Conservation (phyloP, 164 flowering plant genomes). For the Liquidambar formosana region DNA sequence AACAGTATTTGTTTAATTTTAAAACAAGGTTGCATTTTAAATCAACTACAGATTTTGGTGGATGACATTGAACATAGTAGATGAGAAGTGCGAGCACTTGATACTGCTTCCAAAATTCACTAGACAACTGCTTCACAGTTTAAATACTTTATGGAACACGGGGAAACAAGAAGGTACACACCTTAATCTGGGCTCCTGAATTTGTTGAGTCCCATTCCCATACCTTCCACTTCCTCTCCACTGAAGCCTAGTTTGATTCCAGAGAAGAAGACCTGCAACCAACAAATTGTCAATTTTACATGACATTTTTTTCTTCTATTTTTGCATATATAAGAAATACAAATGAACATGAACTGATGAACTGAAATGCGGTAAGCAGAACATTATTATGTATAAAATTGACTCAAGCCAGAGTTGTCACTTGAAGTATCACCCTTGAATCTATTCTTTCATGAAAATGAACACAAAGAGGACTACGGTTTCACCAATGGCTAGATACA, state of each 20-base stretch:
- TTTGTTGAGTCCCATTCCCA: slow-evolving; percentile 25
- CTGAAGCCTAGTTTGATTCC: slow-evolving; percentile 67
- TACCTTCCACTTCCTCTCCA: slow-evolving; percentile 53
- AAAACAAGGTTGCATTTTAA: neutral
- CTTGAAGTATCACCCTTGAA: too few relatives aligned
- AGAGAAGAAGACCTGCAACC: slow-evolving; percentile 57
- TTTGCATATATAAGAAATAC: neutral
- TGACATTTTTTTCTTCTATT: neutral
- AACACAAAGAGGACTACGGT: neutral
- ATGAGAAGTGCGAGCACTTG: neutral
- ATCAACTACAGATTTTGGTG: neutral
- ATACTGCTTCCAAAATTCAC: neutral
- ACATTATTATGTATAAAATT: neutral
- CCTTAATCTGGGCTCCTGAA: slow-evolving; percentile 57
- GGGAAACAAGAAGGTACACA: slow-evolving; percentile 14
- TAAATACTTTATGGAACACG: neutral
- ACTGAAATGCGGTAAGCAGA: neutral
- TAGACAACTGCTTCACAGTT: neutral
- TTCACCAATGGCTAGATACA: neutral
- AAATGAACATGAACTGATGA: neutral
- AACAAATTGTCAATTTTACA: slow-evolving; percentile 1
- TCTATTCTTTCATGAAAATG: too few relatives aligned
- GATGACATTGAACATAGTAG: neutral
- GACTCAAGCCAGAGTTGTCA: too few relatives aligned
- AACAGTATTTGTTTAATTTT: too few relatives aligned